A percentile compares a stretch with the other conserved stretches of the same genome.
These are phyloP conservation scores for Paracoccidioides brasiliensis DNA, from an alignment of 2,329 filamentous ascomycete species.

Conservation along the genomic window DNA sequence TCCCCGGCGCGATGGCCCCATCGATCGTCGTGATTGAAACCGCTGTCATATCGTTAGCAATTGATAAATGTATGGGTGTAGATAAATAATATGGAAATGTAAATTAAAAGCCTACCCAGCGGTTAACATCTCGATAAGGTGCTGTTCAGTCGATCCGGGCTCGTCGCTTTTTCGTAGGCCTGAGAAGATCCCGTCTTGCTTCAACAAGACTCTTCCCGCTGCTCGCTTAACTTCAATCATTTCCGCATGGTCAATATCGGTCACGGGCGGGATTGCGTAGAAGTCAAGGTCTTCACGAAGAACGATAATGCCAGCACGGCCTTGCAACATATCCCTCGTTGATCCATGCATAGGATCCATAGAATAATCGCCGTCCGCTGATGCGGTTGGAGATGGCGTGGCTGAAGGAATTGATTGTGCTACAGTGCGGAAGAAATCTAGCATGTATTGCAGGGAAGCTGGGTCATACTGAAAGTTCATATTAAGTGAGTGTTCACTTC, in stretches of 20 bases:
- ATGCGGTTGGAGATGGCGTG: slow-evolving; percentile 50
- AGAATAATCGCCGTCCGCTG: slow-evolving; percentile 46
- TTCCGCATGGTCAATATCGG: slow-evolving; percentile 71
- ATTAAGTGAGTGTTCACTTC: background rate
- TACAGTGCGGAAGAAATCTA: slow-evolving; percentile 93
- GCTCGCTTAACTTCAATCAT: slow-evolving; percentile 97
- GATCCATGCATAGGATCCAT: slow-evolving; percentile 61
- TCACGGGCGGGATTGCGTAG: slow-evolving; percentile 79
- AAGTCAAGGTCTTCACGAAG: slow-evolving; percentile 93
- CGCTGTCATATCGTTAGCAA: slow-evolving; percentile 42
- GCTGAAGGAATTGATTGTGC: slow-evolving; percentile 78
- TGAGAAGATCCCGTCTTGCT: slow-evolving; percentile 90
- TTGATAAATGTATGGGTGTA: background rate
- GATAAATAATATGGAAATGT: background rate
- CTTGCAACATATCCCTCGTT: slow-evolving; percentile 65
- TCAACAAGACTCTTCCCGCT: slow-evolving; percentile 70
- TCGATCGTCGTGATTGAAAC: slow-evolving; percentile 86
- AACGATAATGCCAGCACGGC: slow-evolving; percentile 91
- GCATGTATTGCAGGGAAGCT: slow-evolving; percentile 92
- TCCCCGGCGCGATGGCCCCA: slow-evolving; percentile 98
- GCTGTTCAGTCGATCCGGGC: slow-evolving; percentile 89
- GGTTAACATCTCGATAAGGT: slow-evolving; percentile 98
- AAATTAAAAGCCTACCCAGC: slow-evolving; percentile 57
- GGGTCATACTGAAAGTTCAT: slow-evolving; percentile 70
- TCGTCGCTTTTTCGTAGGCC: slow-evolving; percentile 91